Percentiles rank a stretch among this genome's conserved stretches.
phyloP scores from a whole-genome alignment of 352 stramenopile genomes.

The Phytopythium ostracodes region DNA sequence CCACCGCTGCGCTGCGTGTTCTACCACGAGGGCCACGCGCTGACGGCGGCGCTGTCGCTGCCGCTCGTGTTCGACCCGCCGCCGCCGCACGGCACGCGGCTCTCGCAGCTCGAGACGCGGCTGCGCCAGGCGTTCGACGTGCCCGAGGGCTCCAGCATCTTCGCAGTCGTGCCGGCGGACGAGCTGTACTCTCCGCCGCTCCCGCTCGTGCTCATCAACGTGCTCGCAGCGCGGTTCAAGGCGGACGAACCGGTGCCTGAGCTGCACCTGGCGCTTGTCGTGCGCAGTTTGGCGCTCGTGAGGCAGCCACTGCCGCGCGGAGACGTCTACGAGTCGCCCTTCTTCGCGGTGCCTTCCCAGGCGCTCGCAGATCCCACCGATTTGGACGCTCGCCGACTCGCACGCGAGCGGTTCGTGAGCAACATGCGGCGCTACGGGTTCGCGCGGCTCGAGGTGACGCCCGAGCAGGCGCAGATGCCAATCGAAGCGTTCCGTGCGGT shows the following conservation, averaged over 20 bases:
- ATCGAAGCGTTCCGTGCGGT: slow-evolving; percentile 48
- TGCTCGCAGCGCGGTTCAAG: slow-evolving; percentile 36
- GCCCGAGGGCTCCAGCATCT: slow-evolving; percentile 52
- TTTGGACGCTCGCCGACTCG: slow-evolving; percentile 48
- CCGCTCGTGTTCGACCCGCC: slow-evolving; percentile 55
- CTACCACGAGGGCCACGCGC: slow-evolving; percentile 52
- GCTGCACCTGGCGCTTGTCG: slow-evolving; percentile 62
- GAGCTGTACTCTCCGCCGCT: slow-evolving; percentile 78
- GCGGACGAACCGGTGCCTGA: slow-evolving; percentile 33
- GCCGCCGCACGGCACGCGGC: slow-evolving; percentile 36
- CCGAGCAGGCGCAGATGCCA: slow-evolving; percentile 57
- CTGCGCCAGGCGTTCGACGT: slow-evolving; percentile 62
- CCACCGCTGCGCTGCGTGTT: slow-evolving; percentile 68
- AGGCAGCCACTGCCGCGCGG: slow-evolving; percentile 43
- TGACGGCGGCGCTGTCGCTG: slow-evolving; percentile 49
- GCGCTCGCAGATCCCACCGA: slow-evolving; percentile 25
- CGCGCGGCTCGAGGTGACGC: slow-evolving; percentile 57
- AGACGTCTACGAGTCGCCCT: slow-evolving; percentile 56
- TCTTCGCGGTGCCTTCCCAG: slow-evolving; percentile 50
- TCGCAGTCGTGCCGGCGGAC: slow-evolving; percentile 65
- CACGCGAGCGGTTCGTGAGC: slow-evolving; percentile 52
- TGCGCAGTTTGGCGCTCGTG: slow-evolving; percentile 54
- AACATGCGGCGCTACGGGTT: slow-evolving; percentile 77
- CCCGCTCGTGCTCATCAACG: slow-evolving; percentile 82
- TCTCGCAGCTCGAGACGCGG: slow-evolving; percentile 75